A percentile compares a stretch with the other conserved stretches of the same genome.
phyloP scores from a whole-genome alignment of 1,139 yeast genomes.

The Suhomyces atakaporum region DNA sequence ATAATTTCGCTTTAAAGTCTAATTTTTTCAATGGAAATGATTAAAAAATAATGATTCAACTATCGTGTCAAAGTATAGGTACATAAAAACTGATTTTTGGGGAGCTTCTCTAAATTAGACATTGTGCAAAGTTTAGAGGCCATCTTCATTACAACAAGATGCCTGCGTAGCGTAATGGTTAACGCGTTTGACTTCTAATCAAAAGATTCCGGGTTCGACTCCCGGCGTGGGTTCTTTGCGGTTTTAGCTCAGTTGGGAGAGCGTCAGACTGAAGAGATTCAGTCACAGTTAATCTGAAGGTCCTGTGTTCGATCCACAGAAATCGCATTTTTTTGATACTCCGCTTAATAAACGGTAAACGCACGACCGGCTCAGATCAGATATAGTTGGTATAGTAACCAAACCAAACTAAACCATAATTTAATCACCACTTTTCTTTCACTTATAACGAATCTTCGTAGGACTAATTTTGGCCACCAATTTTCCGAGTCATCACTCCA shows the following conservation, averaged over 20 bases:
- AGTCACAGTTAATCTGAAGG: conserved; percentile 51
- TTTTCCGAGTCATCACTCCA: background rate
- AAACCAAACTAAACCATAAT: background rate
- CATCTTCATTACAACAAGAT: conserved; percentile 3
- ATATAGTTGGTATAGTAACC: too few relatives aligned
- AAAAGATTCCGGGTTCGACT: conserved; percentile 22
- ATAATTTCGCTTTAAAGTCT: too few relatives aligned
- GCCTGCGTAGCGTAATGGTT: conserved; percentile 23
- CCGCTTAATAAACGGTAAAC: too few relatives aligned
- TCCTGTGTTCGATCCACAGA: conserved; percentile 59
- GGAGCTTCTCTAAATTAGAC: too few relatives aligned
- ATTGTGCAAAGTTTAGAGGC: background rate
- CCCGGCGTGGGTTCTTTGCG: conserved; percentile 34
- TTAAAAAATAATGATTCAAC: too few relatives aligned
- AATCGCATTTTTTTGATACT: conserved; percentile 21
- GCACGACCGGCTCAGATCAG: too few relatives aligned
- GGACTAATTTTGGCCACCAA: too few relatives aligned
- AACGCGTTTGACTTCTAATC: conserved; percentile 22
- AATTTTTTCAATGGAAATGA: too few relatives aligned
- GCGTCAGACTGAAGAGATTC: conserved; percentile 78
- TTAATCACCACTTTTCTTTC: too few relatives aligned
- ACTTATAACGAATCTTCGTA: too few relatives aligned
- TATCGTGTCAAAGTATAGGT: too few relatives aligned
- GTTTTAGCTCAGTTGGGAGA: conserved; percentile 84
- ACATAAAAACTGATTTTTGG: too few relatives aligned